Conservation (phyloP, 352 stramenopile genomes). For the Salisapilia sapeloensis region DNA sequence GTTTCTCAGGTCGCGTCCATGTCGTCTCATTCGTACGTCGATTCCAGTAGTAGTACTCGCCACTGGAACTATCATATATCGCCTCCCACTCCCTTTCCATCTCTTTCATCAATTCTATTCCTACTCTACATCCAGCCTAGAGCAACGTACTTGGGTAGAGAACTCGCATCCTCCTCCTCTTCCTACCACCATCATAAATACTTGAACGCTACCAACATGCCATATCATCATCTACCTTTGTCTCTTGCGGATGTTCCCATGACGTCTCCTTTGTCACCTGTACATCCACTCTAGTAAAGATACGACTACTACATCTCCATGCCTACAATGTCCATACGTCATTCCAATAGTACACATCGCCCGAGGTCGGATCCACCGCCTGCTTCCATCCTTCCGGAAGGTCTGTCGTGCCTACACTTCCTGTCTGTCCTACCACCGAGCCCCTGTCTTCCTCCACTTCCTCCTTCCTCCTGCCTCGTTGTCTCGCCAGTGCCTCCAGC, state of each 20-base stretch:
- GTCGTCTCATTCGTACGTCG: constrained; percentile 50
- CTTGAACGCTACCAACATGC: too few species aligned
- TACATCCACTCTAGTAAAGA: background rate
- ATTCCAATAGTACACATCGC: constrained; percentile 69
- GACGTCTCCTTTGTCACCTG: constrained; percentile 59
- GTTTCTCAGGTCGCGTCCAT: constrained; percentile 29
- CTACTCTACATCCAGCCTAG: background rate
- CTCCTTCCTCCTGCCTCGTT: constrained; percentile 23
- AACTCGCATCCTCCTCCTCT: constrained; percentile 1
- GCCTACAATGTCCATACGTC: constrained; percentile 15
- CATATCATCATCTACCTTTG: background rate
- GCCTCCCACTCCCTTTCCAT: constrained; percentile 38
- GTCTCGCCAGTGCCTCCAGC: constrained; percentile 32
- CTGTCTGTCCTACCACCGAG: constrained; percentile 3
- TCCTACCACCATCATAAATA: constrained; percentile 1
- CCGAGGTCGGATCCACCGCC: constrained; percentile 19
- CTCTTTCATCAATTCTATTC: constrained; percentile 2
- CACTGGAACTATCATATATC: constrained; percentile 29
- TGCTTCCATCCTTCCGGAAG: constrained; percentile 36
- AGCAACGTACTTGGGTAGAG: constrained; percentile 5
- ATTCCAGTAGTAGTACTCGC: constrained; percentile 63
- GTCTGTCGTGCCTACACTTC: constrained; percentile 2
- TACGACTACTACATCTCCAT: background rate
- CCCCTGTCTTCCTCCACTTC: constrained; percentile 10
- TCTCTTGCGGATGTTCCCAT: constrained; percentile 31